Conservation (phyloP, 2,329 filamentous ascomycete species). For the Cordyceps cateniannulata region DNA sequence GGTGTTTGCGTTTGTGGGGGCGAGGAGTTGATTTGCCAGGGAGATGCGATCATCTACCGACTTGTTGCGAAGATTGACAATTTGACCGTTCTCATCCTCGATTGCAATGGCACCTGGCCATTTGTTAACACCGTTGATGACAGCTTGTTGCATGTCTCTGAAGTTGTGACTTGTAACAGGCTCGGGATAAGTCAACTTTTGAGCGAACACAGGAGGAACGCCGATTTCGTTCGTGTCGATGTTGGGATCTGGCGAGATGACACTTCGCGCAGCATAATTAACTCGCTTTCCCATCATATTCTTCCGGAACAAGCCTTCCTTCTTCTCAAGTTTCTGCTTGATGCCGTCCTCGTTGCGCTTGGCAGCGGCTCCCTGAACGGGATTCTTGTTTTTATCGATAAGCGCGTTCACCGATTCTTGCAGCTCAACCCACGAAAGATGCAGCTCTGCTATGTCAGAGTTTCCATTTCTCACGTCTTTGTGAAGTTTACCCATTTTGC, state of each 20-base stretch:
- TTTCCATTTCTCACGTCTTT: constrained; percentile 38
- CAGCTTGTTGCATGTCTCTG: constrained; percentile 88
- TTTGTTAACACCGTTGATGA: constrained; percentile 87
- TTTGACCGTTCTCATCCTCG: constrained; percentile 90
- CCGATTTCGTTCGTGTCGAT: constrained; percentile 99
- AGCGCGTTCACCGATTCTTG: constrained; percentile 91
- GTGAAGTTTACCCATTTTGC: constrained; percentile 67
- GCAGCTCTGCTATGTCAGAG: constrained; percentile 60
- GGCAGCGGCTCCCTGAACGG: constrained; percentile 69
- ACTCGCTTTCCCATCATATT: constrained; percentile 99
- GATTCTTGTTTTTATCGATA: constrained; percentile 83
- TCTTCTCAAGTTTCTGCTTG: constrained; percentile 97
- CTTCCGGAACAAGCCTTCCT: constrained; percentile 95
- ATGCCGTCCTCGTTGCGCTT: constrained; percentile 84
- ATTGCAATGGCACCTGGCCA: constrained; percentile 94
- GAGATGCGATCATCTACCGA: constrained; percentile 81
- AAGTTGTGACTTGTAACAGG: constrained; percentile 97
- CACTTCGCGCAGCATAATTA: constrained; percentile 94
- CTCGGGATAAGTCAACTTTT: constrained; percentile 92
- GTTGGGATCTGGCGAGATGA: constrained; percentile 97
- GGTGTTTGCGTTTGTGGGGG: constrained; percentile 68
- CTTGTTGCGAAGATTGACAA: constrained; percentile 82
- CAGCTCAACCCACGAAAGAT: constrained; percentile 74
- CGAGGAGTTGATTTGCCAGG: constrained; percentile 86
- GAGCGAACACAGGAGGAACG: constrained; percentile 95